Percentiles rank a stretch among this genome's conserved stretches.
These are phyloP conservation scores for Botrytis hyacinthi DNA, from an alignment of 2,329 filamentous ascomycete species.

Conservation along the genomic window DNA sequence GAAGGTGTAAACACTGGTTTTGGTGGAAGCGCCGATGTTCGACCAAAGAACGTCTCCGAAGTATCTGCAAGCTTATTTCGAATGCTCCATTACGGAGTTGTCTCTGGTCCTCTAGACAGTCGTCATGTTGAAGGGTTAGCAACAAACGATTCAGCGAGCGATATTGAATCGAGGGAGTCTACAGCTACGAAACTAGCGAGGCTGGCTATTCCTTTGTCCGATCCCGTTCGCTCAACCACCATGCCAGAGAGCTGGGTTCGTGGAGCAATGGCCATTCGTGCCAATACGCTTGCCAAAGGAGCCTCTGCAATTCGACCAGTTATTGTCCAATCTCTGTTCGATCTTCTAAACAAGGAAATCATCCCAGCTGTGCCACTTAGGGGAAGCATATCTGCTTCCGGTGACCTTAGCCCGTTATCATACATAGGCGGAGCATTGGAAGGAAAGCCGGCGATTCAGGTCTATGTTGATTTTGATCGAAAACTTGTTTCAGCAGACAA, in stretches of 20 bases:
- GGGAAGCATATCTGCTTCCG: conserved; percentile 57
- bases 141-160: neutral
- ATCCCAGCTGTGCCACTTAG: conserved; percentile 53
- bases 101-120: neutral
- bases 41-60: neutral
- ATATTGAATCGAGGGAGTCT: neutral
- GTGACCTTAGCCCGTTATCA: conserved; percentile 56
- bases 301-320: neutral
- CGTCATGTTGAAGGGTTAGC: neutral
- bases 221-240: neutral
- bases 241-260: neutral
- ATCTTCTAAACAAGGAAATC: conserved; percentile 11
- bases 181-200: neutral
- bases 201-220: neutral
- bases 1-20: neutral
- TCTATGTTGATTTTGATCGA: neutral
- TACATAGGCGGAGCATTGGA: conserved; percentile 51
- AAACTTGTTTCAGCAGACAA: neutral
- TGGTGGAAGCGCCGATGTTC: neutral
- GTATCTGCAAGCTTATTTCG: neutral
- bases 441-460: conserved; percentile 32
- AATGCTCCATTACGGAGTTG: neutral
- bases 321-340: neutral
- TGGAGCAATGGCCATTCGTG: neutral
- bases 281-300: neutral